phyloP scores from a whole-genome alignment of 2,329 filamentous ascomycete species.

The Trichoderma sp. region DNA sequence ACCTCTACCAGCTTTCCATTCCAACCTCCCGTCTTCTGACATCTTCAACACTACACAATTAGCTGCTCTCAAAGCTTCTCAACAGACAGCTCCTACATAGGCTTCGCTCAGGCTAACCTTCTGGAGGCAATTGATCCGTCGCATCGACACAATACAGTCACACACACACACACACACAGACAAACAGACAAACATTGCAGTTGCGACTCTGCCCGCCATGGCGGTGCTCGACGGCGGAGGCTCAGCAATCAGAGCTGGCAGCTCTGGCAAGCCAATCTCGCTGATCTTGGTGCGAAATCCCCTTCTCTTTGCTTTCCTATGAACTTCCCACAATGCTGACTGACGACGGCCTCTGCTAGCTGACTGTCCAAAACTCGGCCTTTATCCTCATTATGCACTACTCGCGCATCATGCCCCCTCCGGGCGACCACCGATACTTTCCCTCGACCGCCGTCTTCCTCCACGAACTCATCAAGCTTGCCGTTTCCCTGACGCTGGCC shows the following conservation, averaged over 20 bases:
- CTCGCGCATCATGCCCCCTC: slow-evolving; percentile 85
- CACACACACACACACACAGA: background rate
- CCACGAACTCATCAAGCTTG: slow-evolving; percentile 87
- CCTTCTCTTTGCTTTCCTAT: background rate
- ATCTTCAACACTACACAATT: background rate
- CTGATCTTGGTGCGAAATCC: slow-evolving; percentile 27
- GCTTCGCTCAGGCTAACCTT: background rate
- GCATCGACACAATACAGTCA: background rate
- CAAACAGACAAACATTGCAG: background rate
- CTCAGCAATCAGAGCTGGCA: slow-evolving; percentile 14
- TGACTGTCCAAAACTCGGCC: slow-evolving; percentile 73
- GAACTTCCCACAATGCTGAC: background rate
- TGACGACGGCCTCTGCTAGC: slow-evolving; percentile 54
- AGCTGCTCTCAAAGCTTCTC: background rate
- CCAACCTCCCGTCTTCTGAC: background rate
- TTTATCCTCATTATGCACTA: slow-evolving; percentile 88
- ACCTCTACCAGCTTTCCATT: background rate
- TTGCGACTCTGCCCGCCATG: slow-evolving; percentile 22
- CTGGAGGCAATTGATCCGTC: background rate
- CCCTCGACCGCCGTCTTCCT: slow-evolving; percentile 92
- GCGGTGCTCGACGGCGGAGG: slow-evolving; percentile 22
- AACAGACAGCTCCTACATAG: background rate
- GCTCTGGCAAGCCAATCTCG: slow-evolving; percentile 27
- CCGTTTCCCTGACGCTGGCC: slow-evolving; percentile 80
- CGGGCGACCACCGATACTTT: slow-evolving; percentile 82